Conservation (phyloP, 768 basidiomycete genomes). For the Exsudoporus frostii region DNA sequence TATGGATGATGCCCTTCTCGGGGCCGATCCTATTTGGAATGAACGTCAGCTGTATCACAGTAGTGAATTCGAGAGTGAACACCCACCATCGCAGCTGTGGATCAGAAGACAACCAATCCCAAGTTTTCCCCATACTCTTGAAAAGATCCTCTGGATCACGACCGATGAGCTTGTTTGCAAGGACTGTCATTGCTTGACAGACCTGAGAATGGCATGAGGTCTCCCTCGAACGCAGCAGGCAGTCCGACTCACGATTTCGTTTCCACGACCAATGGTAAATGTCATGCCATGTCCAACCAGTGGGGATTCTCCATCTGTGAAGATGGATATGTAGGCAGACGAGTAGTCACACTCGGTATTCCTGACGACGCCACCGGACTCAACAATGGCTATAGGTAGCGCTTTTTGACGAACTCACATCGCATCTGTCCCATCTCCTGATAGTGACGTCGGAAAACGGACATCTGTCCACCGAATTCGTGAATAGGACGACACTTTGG, state of each 20-base stretch:
- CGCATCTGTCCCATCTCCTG: constrained; percentile 91
- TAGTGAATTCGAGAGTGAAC: not conserved
- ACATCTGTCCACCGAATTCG: constrained; percentile 52
- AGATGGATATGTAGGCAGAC: constrained; percentile 82
- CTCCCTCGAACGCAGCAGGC: not conserved
- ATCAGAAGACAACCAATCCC: constrained; percentile 84
- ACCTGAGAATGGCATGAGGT: constrained; percentile 45
- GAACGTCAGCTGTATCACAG: not conserved
- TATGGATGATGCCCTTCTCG: constrained; percentile 93
- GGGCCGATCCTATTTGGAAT: constrained; percentile 72
- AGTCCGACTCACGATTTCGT: constrained; percentile 68
- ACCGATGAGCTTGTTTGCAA: constrained; percentile 79
- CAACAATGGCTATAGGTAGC: not conserved
- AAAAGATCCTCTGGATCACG: constrained; percentile 82
- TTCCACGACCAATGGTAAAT: constrained; percentile 92
- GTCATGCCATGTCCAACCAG: constrained; percentile 92
- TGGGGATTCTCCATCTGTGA: constrained; percentile 58
- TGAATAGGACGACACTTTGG: not conserved
- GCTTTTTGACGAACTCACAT: constrained; percentile 50
- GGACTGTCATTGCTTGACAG: constrained; percentile 73
- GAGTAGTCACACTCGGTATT: constrained; percentile 97
- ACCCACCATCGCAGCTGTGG: constrained; percentile 84
- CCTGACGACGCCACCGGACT: constrained; percentile 41
- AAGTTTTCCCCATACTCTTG: constrained; percentile 85
- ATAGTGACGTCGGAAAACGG: constrained; percentile 87